Evolutionary conservation across 495 filamentous ascomycete genomes (phyloP).

Genomic region (Lasiosphaeriaceae sp.): DNA sequence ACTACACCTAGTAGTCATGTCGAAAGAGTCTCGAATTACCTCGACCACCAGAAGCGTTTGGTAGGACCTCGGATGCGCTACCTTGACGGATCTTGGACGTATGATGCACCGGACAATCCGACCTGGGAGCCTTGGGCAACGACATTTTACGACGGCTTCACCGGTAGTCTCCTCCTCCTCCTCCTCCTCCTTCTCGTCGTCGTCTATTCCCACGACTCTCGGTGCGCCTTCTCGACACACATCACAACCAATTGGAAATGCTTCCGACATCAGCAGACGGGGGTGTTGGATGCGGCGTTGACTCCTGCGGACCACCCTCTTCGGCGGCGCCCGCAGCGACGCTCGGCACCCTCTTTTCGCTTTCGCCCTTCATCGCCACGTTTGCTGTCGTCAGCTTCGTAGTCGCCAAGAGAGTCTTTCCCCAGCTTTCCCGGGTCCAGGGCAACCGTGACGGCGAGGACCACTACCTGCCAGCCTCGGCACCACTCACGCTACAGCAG

Average conservation of each 20-base stretch:
- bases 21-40: neutral
- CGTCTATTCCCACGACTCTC: too few relatives aligned
- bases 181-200: too few relatives aligned
- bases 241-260: neutral
- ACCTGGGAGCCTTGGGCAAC: neutral
- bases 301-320: conserved; percentile 30
- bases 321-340: conserved; percentile 19
- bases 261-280: neutral
- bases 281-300: conserved; percentile 18
- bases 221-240: too few relatives aligned
- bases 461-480: conserved; percentile 50
- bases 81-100: neutral
- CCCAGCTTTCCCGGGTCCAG: conserved; percentile 53
- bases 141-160: neutral
- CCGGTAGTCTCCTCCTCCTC: too few relatives aligned
- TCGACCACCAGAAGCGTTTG: neutral
- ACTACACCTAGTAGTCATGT: neutral
- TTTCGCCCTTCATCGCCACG: conserved; percentile 54
- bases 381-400: conserved; percentile 54
- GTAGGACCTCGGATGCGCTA: neutral
- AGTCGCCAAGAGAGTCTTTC: conserved; percentile 60
- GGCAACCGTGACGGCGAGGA: conserved; percentile 41
- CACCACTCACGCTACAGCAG: conserved; percentile 44
- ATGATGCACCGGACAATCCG: neutral
- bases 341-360: conserved; percentile 29